phyloP scores from a whole-genome alignment of 1,139 yeast genomes.

The Yarrowia galli region DNA sequence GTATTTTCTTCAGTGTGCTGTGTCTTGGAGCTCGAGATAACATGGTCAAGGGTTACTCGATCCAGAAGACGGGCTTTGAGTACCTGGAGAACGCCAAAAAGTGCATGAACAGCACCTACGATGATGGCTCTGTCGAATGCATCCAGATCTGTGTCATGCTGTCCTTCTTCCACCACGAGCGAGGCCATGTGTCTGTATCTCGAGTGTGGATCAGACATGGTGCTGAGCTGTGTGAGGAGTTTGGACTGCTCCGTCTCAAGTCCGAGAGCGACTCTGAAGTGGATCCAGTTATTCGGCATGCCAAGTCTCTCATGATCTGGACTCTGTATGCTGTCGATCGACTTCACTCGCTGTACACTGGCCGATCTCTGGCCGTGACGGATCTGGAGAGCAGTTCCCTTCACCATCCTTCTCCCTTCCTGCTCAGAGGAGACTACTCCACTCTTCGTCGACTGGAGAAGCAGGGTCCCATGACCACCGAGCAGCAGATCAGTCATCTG shows the following conservation, averaged over 20 bases:
- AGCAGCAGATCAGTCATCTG: conserved; percentile 29
- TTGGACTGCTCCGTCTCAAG: conserved; percentile 7
- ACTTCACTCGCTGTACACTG: conserved; percentile 8
- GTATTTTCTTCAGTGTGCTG: conserved; percentile 44
- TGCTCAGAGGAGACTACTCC: conserved; percentile 27
- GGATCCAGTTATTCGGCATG: conserved; percentile 22
- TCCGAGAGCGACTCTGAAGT: conserved; percentile 20
- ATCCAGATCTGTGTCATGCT: conserved; percentile 40
- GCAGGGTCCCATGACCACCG: conserved; percentile 29
- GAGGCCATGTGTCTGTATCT: conserved; percentile 40
- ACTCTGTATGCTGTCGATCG: conserved; percentile 16
- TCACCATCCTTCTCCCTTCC: conserved; percentile 19
- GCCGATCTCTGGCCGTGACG: conserved; percentile 2
- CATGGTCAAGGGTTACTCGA: conserved; percentile 36
- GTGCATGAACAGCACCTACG: conserved; percentile 23
- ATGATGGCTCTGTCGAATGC: conserved; percentile 33
- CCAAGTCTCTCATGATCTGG: conserved; percentile 26
- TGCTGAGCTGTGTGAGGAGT: conserved; percentile 40
- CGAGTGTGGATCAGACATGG: conserved; percentile 43
- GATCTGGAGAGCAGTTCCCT: conserved; percentile 19
- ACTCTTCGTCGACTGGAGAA: conserved; percentile 24
- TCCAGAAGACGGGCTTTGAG: conserved; percentile 8
- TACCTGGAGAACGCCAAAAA: conserved; percentile 35
- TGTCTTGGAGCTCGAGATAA: conserved; percentile 46
- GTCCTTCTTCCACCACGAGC: conserved; percentile 42